phyloP scores from a whole-genome alignment of 2,329 filamentous ascomycete genomes.

The Tympanopsis confertula region DNA sequence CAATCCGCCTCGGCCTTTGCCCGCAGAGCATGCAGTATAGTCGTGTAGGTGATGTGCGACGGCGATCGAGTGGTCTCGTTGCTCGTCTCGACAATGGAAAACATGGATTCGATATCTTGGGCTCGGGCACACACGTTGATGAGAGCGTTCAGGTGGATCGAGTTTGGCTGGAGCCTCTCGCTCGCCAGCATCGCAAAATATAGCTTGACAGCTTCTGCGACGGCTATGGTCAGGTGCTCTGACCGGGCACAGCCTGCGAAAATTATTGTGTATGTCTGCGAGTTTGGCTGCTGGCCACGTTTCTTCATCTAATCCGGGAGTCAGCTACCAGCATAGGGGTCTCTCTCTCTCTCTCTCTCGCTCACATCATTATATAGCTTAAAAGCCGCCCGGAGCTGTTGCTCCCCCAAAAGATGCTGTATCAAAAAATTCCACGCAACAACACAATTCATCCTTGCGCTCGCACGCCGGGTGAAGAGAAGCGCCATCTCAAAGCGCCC shows the following conservation, averaged over 20 bases:
- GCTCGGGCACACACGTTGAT: constrained; percentile 69
- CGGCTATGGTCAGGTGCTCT: constrained; percentile 41
- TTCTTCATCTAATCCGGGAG: constrained; percentile 72
- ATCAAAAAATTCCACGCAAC: constrained; percentile 88
- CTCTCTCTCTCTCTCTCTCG: constrained; percentile 5
- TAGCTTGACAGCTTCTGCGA: constrained; percentile 59
- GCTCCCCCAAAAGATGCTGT: constrained; percentile 51
- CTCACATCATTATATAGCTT: constrained; percentile 80
- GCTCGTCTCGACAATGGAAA: constrained; percentile 62
- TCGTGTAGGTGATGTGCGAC: constrained; percentile 66
- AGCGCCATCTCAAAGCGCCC: constrained; percentile 56
- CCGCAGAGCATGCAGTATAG: constrained; percentile 68
- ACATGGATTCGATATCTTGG: constrained; percentile 68
- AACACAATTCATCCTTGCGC: constrained; percentile 46
- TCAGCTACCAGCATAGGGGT: constrained; percentile 6
- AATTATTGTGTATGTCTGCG: constrained; percentile 73
- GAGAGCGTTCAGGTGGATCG: constrained; percentile 81
- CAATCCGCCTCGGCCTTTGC: constrained; percentile 22
- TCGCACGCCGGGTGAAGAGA: constrained; percentile 57
- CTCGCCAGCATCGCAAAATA: constrained; percentile 64
- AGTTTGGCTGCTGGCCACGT: constrained; percentile 67
- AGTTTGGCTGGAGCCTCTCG: constrained; percentile 56
- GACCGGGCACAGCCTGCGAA: constrained; percentile 63
- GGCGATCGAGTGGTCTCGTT: constrained; percentile 53
- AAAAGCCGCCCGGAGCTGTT: constrained; percentile 51